Conservation (phyloP, 495 filamentous ascomycete genomes). For the Neurospora terricola region DNA sequence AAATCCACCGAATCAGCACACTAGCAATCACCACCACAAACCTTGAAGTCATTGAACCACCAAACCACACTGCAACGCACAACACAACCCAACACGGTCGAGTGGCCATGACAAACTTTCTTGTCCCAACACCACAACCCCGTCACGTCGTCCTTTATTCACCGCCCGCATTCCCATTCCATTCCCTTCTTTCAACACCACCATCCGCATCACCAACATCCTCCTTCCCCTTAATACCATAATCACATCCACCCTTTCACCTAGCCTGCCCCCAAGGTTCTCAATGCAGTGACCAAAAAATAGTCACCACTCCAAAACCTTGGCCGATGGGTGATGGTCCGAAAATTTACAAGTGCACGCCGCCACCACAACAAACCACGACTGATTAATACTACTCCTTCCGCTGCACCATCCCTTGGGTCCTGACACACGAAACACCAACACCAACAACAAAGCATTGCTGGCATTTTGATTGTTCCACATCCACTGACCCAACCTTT, state of each 20-base stretch:
- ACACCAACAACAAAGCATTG: background rate
- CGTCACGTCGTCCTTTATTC: slow-evolving; percentile 4
- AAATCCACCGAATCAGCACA: background rate
- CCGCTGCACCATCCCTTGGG: background rate
- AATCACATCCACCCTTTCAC: slow-evolving; percentile 7
- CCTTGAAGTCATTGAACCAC: background rate
- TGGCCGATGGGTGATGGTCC: background rate
- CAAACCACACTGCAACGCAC: background rate
- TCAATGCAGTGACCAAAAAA: background rate
- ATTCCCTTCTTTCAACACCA: slow-evolving; percentile 6
- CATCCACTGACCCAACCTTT: slow-evolving; percentile 15
- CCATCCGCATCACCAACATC: background rate
- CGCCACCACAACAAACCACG: background rate
- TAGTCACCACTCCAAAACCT: background rate
- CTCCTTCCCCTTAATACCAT: background rate
- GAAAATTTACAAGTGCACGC: background rate
- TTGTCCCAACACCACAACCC: slow-evolving; percentile 2
- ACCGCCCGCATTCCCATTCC: slow-evolving; percentile 7
- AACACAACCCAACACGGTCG: background rate
- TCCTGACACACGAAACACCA: slow-evolving; percentile 2
- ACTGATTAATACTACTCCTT: background rate
- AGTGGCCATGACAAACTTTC: background rate
- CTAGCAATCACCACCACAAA: background rate
- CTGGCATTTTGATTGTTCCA: background rate
- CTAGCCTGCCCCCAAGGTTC: slow-evolving; percentile 1